These are phyloP conservation scores for Malus hybrid DNA, from an alignment of 331 rosid species.

Conservation along the genomic window DNA sequence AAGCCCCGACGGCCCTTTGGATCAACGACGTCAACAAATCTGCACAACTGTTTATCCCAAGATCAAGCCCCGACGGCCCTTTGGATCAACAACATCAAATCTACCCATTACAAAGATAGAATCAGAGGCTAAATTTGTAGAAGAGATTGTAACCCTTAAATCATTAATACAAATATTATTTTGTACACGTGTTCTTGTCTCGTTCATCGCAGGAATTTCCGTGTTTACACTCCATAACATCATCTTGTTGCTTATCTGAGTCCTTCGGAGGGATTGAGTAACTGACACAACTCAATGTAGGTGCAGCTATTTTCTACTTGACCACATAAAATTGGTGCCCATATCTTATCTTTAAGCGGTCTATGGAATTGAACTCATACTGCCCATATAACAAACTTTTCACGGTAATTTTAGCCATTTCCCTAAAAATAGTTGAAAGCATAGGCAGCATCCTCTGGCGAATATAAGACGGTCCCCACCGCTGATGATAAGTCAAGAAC, in stretches of 20 bases:
- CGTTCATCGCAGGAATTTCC: no score
- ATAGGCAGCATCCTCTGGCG: conserved; percentile 65
- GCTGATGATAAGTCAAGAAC: conserved; percentile 60
- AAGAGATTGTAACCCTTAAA: no score
- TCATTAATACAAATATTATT: no score
- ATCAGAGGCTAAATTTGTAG: no score
- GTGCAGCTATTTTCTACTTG: conserved; percentile 49
- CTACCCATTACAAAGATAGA: no score
- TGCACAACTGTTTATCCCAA: no score
- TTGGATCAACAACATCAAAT: no score
- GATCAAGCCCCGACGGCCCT: no score
- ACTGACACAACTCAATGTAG: conserved; percentile 3
- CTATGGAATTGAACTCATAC: conserved; percentile 58
- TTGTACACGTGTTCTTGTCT: no score
- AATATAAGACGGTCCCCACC: conserved; percentile 69
- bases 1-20: no score
- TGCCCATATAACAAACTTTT: conserved; percentile 52
- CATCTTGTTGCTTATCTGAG: conserved; percentile 30
- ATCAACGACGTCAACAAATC: no score
- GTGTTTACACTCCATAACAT: conserved; percentile 16
- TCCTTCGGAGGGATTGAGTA: conserved; percentile 19
- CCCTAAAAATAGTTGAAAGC: conserved; percentile 66
- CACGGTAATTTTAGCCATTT: conserved; percentile 23
- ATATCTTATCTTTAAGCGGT: conserved; percentile 57
- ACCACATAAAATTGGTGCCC: conserved; percentile 59